These are phyloP conservation scores for Hypocreales sp. DNA, from an alignment of 2,329 filamentous ascomycete genomes.

Conservation along the genomic window DNA sequence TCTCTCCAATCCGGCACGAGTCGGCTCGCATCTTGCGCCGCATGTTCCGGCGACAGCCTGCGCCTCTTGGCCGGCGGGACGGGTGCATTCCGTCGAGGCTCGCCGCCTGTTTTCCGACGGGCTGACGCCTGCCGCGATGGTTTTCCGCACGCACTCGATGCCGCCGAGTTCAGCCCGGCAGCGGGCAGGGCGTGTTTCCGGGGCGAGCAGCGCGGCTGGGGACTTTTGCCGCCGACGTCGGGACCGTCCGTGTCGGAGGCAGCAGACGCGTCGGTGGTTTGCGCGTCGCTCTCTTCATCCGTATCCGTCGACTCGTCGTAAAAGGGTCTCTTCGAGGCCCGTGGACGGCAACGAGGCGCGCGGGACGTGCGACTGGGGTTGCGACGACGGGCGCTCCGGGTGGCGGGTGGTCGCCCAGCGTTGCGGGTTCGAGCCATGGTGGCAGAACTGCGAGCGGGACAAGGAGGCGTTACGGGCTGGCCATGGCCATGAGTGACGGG, in stretches of 20 bases:
- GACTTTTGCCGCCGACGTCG: too few species aligned
- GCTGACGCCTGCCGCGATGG: too few species aligned
- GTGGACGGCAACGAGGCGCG: constrained; percentile 2
- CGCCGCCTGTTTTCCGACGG: constrained; percentile 2
- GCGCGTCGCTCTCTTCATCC: not conserved
- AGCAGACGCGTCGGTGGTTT: constrained; percentile 1
- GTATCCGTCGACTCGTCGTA: constrained; percentile 2
- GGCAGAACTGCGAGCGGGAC: too few species aligned
- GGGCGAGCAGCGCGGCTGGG: too few species aligned
- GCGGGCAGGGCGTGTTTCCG: too few species aligned
- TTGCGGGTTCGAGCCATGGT: constrained; percentile 15
- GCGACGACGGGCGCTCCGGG: constrained; percentile 6
- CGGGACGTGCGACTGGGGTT: constrained; percentile 9
- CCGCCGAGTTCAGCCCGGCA: too few species aligned
- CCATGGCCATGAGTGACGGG: not conserved
- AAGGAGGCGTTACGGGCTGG: too few species aligned
- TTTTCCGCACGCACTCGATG: too few species aligned
- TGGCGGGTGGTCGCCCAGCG: constrained; percentile 5
- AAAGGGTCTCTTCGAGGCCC: constrained; percentile 2
- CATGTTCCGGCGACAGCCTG: constrained; percentile 1
- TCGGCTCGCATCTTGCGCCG: constrained; percentile 3
- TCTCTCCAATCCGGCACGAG: constrained; percentile 39
- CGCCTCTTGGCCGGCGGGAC: constrained; percentile 5
- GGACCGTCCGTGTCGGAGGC: constrained; percentile 1
- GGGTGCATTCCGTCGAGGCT: constrained; percentile 7